phyloP scores from a whole-genome alignment of 768 basidiomycete species.

The Boletus rubescentipes region DNA sequence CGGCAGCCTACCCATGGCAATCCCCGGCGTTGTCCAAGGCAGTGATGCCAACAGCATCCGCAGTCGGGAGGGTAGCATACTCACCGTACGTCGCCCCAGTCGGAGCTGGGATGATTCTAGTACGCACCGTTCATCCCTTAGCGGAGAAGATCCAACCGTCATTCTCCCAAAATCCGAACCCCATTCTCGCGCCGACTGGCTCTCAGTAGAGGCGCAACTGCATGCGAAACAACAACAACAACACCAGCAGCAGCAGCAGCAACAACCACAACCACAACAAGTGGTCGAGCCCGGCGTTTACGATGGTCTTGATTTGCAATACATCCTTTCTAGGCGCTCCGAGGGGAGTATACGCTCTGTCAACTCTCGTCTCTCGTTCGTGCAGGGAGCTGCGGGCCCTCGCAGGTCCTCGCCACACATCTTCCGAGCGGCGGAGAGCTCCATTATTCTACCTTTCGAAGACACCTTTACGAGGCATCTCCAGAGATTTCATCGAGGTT shows the following conservation, averaged over 20 bases:
- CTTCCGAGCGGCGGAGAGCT: conserved; percentile 32
- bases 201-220: conserved; percentile 45
- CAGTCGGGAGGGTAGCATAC: conserved; percentile 56
- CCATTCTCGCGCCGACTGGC: conserved; percentile 48
- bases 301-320: conserved; percentile 47
- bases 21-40: conserved; percentile 38
- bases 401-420: conserved; percentile 28
- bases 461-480: conserved; percentile 42
- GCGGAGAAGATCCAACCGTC: conserved; percentile 21
- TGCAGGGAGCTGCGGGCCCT: background rate
- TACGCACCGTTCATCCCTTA: conserved; percentile 16
- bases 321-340: conserved; percentile 37
- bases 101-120: conserved; percentile 55
- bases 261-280: background rate
- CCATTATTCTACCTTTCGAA: conserved; percentile 35
- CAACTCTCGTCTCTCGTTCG: conserved; percentile 23
- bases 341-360: conserved; percentile 37
- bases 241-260: background rate
- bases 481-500: conserved; percentile 41
- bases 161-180: conserved; percentile 50
- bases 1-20: conserved; percentile 62
- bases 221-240: conserved; percentile 21
- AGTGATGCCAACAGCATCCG: conserved; percentile 33
- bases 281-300: conserved; percentile 1
- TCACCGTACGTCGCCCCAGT: conserved; percentile 60